Evolutionary conservation across 441 rosid species (phyloP), one percentile per base, ranked within the genome.

Genomic region (Manihot esculenta): DNA sequence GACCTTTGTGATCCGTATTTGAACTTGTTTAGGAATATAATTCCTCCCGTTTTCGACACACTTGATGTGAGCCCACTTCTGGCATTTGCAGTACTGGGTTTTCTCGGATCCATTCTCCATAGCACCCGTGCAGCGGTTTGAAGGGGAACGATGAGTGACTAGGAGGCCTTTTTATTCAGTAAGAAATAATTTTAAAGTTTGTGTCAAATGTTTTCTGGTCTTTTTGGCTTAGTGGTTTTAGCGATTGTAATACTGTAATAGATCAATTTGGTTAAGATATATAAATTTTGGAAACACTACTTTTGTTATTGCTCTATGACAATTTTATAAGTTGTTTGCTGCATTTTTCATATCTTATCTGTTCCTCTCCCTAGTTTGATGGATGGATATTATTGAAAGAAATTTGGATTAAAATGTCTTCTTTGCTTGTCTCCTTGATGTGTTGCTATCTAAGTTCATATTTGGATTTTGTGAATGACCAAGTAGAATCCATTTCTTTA

Each of bases 1-100:
- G 97, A 88, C 79, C 84, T 91, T 0, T 92, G 92, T 10, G 98
- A 91, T 77, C 98, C 95, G 5, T 91, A 91, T 57, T 77, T 94
- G 71, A 92, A 87, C 74, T 81, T 94, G 80, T 94, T 94, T 62
- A 85, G 97, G 86, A 91, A 87, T 35, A 79, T 91, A 41, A 88
- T 88, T 55, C 97, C 97, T 47, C 96, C 96, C 0, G 62, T 88
- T 20, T 90, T 90, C 42, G 89, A 86, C 61, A 86, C 96, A 0
- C 83, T 94, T 62, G 98, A 91, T 64, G 87, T 90, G 41, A 94
- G 97, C 60, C 97, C 97, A 3, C 77, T 88, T 63, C 81, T 94
- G 62, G 97, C 93, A 59, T 91, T 94, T n/a, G 87, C 94, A 0
- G 88, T 91, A 49, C 69, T 94, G 79, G 98, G 97, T n/a, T 71